Conservation (phyloP, 495 filamentous ascomycete species). For the Lepidopterella palustris region DNA sequence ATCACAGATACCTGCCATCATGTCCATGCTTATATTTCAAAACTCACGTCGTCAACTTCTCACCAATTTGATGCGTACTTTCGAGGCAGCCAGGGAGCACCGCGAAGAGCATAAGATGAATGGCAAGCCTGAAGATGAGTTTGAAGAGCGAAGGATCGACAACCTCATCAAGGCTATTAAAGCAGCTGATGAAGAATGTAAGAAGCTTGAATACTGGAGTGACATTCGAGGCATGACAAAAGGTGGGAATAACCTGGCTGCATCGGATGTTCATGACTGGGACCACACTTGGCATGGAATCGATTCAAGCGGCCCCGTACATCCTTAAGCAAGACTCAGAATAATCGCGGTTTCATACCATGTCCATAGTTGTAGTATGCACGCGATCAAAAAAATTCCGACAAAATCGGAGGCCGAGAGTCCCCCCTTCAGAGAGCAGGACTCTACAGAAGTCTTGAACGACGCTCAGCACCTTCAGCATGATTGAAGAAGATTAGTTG, state of each 20-base stretch:
- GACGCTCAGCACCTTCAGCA: too few species aligned
- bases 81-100: slow-evolving; percentile 47
- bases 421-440: too few species aligned
- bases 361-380: too few species aligned
- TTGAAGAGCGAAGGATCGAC: slow-evolving; percentile 39
- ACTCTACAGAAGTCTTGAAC: too few species aligned
- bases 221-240: slow-evolving; percentile 59
- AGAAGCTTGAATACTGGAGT: slow-evolving; percentile 66
- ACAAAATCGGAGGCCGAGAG: too few species aligned
- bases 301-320: slow-evolving; percentile 22
- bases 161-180: slow-evolving; percentile 52
- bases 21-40: slow-evolving; percentile 83
- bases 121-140: slow-evolving; percentile 25
- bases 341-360: too few species aligned
- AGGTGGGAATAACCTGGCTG: slow-evolving; percentile 45
- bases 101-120: slow-evolving; percentile 30
- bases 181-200: slow-evolving; percentile 62
- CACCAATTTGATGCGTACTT: slow-evolving; percentile 53
- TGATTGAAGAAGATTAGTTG: too few species aligned
- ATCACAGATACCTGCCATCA: slow-evolving; percentile 67
- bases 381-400: too few species aligned
- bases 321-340: slow-evolving; percentile 6
- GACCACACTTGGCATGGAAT: slow-evolving; percentile 22
- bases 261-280: slow-evolving; percentile 36
- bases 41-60: slow-evolving; percentile 73